Conservation (phyloP, 306 rosid species). For the Quercus rubra region DNA sequence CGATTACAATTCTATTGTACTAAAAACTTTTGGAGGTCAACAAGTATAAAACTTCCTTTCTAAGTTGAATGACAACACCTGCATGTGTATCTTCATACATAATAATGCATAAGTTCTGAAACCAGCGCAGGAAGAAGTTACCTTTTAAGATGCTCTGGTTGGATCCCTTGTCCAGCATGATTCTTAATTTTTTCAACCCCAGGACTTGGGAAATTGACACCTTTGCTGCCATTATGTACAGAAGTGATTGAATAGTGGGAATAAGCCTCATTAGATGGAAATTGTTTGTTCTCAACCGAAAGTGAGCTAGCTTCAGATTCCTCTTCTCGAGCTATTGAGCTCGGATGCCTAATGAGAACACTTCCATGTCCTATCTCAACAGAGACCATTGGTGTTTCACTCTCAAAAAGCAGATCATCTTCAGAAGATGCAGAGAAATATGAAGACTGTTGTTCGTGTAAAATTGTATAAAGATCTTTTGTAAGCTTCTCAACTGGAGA, state of each 20-base stretch:
- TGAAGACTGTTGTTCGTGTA: conserved; percentile 84
- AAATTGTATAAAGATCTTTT: conserved; percentile 83
- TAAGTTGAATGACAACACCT: conserved; percentile 11
- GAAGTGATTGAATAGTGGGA: conserved; percentile 45
- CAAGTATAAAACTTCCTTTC: not conserved
- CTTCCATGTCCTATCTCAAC: conserved; percentile 99
- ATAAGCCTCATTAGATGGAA: conserved; percentile 53
- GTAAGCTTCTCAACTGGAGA: conserved; percentile 95
- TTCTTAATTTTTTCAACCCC: conserved; percentile 50
- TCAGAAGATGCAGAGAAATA: conserved; percentile 86
- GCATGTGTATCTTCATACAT: not conserved
- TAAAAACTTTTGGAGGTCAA: conserved; percentile 1
- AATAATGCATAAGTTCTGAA: conserved; percentile 7
- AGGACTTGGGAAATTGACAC: conserved; percentile 32
- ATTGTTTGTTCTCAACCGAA: conserved; percentile 74
- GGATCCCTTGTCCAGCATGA: conserved; percentile 46
- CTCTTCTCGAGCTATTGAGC: conserved; percentile 76
- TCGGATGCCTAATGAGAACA: conserved; percentile 92
- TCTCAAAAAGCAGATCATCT: conserved; percentile 88
- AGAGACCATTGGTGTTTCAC: conserved; percentile 91
- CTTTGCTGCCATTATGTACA: conserved; percentile 36
- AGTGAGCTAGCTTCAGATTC: conserved; percentile 99
- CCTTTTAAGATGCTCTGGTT: conserved; percentile 65
- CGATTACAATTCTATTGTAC: no score
- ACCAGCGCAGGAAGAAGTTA: conserved; percentile 29